Base-by-base conservation (phyloP, 352 stramenopile species). In the Phytophthora syringae region DNA sequence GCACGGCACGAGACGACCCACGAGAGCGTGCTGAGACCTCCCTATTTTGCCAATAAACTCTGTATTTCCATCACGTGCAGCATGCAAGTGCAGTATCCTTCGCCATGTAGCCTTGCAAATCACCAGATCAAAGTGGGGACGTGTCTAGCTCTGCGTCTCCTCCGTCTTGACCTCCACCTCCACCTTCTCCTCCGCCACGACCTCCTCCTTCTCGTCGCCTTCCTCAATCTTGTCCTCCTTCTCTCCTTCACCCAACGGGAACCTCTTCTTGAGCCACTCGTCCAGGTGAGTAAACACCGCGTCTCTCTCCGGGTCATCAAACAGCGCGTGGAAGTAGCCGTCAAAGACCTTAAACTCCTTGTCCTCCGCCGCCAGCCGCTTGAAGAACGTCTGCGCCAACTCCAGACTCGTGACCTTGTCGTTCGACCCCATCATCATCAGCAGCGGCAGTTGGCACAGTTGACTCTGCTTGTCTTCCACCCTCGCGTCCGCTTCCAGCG, bases 271-370 rank as follows among this genome's bases (percentile, higher is more conserved):
- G 18, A 92, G 67, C 84, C 84, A 93, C 11, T 64, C 32, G 12
- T 70, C 49, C 21, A 90, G 44, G 32, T 68, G 45, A 4, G 60
- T 40, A n/a, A 89, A 63, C 25, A 89, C 84, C 9, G 62, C 56
- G 5, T 88, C 74, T 3, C 72, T 64, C 52, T 90, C 79, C 1
- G 76, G 75, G 30, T 93, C 84, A 50, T 91, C 74, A 43, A 90
- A 89, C 5, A 91, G 59, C n/a, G 73, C 60, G 57, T 93, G 80
- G 70, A 75, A 91, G 18, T 76, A 70, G 2, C 64, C 82, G 9
- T 89, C 66, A 34, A 91, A 83, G 13, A 85, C 22, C 53, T 77
- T 78, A 43, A 91, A 83, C 54, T 80, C 66, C 61, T 93, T 93
- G 71, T 93, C 81, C 1, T 7, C 25, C 36, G 60, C 69, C 5